Conservation (phyloP, 108 stramenopile species). For the Discostella stelligeroides region DNA sequence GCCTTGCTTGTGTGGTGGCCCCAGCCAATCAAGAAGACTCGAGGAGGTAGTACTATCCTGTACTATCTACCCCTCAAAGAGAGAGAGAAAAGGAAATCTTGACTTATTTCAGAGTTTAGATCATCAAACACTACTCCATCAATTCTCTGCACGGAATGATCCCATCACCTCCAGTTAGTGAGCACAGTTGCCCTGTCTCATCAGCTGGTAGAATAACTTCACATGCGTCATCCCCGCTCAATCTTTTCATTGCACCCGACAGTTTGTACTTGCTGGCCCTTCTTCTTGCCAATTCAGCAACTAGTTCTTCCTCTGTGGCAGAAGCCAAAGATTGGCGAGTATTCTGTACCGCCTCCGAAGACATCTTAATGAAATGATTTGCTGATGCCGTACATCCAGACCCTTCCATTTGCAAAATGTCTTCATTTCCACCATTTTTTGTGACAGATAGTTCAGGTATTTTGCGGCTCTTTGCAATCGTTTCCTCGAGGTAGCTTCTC, state of each 20-base stretch:
- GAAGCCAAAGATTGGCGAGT: conserved; percentile 29
- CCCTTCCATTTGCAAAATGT: not conserved
- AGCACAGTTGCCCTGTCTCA: conserved; percentile 79
- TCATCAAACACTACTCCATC: too few relatives aligned
- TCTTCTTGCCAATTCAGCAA: conserved; percentile 75
- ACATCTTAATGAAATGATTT: conserved; percentile 4
- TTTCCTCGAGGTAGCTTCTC: conserved; percentile 82
- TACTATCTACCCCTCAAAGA: too few relatives aligned
- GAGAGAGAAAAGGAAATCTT: too few relatives aligned
- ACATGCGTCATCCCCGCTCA: too few relatives aligned
- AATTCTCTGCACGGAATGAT: conserved; percentile 77
- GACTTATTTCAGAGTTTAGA: too few relatives aligned
- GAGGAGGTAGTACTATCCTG: too few relatives aligned
- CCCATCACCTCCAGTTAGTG: conserved; percentile 74
- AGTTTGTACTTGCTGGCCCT: conserved; percentile 63
- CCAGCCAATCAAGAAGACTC: too few relatives aligned
- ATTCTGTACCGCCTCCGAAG: not conserved
- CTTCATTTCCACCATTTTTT: conserved; percentile 7
- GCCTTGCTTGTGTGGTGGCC: too few relatives aligned
- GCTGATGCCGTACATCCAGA: not conserved
- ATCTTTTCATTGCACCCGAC: conserved; percentile 69
- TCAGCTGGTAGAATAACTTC: conserved; percentile 34
- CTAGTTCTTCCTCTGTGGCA: conserved; percentile 75
- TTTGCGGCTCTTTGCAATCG: conserved; percentile 79
- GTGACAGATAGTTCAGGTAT: conserved; percentile 25